Evolutionary conservation across 345 rosid genomes (phyloP).

Genomic region (Lepidium aucheri): DNA sequence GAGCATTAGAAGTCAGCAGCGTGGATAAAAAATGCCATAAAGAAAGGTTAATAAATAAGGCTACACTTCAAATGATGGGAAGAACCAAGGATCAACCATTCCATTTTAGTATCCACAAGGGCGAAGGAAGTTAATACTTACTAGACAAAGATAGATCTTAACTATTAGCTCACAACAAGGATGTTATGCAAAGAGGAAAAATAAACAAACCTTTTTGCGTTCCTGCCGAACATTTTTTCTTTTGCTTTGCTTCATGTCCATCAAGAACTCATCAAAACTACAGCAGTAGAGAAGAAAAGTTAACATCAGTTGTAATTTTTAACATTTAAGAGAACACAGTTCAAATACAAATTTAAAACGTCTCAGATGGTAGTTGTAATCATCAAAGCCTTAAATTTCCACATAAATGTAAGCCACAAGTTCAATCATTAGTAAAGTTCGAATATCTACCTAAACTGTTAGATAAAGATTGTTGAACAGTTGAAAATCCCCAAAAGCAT

Average conservation of each 20-base stretch:
- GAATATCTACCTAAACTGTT: background rate
- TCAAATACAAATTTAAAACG: background rate
- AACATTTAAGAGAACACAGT: background rate
- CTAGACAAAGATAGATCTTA: background rate
- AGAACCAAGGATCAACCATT: background rate
- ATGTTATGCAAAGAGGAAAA: background rate
- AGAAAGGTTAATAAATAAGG: background rate
- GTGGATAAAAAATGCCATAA: background rate
- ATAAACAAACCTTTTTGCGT: slow-evolving; percentile 69
- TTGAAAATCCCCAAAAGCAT: background rate
- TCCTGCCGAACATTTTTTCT: slow-evolving; percentile 89
- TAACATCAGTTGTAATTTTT: background rate
- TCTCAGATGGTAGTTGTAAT: background rate
- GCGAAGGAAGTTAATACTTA: background rate
- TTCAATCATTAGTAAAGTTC: background rate
- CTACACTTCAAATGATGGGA: background rate
- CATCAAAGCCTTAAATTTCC: background rate
- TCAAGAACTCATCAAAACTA: slow-evolving; percentile 95
- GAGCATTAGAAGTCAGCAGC: slow-evolving; percentile 22
- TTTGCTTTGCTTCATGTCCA: slow-evolving; percentile 92
- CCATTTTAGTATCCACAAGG: background rate
- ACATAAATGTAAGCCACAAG: background rate
- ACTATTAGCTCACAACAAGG: background rate
- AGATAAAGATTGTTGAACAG: background rate
- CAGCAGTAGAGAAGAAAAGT: slow-evolving; percentile 6